Percentiles rank a stretch among this genome's conserved stretches.
Evolutionary conservation across 208 protist species (phyloP).

Genomic region (Wallacemonas sp.): DNA sequence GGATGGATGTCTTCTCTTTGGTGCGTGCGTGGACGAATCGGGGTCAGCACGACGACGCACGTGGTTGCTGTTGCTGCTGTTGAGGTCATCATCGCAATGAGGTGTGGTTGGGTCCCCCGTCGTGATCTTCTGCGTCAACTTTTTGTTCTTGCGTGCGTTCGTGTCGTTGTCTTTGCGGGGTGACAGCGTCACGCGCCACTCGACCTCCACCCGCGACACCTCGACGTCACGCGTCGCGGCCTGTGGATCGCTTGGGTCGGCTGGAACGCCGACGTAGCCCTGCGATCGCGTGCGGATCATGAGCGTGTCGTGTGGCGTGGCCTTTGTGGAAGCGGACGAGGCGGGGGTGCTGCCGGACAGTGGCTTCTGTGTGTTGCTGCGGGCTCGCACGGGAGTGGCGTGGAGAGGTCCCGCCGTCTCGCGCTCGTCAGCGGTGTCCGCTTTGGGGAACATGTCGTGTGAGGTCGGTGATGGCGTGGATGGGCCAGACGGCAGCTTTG

Average conservation of each 20-base stretch:
- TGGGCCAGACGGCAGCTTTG: not conserved
- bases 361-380: slow-evolving; percentile 2
- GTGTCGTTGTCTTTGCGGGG: not conserved
- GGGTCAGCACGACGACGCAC: too few relatives aligned
- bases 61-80: too few relatives aligned
- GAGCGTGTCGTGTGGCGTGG: slow-evolving; percentile 19
- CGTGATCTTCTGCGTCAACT: too few relatives aligned
- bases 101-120: too few relatives aligned
- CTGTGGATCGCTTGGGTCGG: slow-evolving; percentile 11
- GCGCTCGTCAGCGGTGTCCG: too few relatives aligned
- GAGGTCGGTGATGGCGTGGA: slow-evolving; percentile 1
- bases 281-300: slow-evolving; percentile 31
- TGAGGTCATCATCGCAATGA: too few relatives aligned
- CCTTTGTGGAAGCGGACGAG: slow-evolving; percentile 16
- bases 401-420: not conserved
- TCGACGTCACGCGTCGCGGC: slow-evolving; percentile 45
- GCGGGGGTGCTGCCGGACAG: not conserved
- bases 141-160: too few relatives aligned
- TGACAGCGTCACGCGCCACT: slow-evolving; percentile 37
- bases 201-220: slow-evolving; percentile 63
- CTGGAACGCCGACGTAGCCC: slow-evolving; percentile 19
- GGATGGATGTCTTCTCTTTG: too few relatives aligned
- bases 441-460: too few relatives aligned
- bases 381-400: not conserved
- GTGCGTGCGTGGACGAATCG: too few relatives aligned